These are phyloP conservation scores for Suhomyces sp. DNA, from an alignment of 805 yeast genomes.

Conservation along the genomic window DNA sequence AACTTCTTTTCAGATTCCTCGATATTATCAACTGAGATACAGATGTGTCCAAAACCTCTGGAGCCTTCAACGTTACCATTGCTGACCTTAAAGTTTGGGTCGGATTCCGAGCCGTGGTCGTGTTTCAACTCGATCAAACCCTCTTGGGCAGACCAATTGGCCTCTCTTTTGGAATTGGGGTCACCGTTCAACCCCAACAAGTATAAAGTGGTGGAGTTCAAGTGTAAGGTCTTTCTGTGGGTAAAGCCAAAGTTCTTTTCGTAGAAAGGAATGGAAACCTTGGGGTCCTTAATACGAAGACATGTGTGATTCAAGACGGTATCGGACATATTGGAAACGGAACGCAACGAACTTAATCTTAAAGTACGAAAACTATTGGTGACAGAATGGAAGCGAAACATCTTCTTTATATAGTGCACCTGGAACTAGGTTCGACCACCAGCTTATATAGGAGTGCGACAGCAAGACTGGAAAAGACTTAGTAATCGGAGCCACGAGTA, in stretches of 20 bases:
- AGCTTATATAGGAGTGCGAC: no score
- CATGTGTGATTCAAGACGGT: conserved; percentile 61
- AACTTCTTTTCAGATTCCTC: conserved; percentile 58
- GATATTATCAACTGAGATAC: conserved; percentile 82
- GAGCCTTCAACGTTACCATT: conserved; percentile 84
- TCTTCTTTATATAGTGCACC: no score
- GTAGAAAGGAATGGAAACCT: conserved; percentile 70
- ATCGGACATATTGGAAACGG: no score
- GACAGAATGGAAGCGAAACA: no score
- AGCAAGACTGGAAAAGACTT: no score
- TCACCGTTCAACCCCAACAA: conserved; percentile 53
- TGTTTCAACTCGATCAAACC: conserved; percentile 88
- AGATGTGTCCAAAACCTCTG: conserved; percentile 93
- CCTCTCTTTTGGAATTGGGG: conserved; percentile 35
- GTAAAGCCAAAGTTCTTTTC: conserved; percentile 71
- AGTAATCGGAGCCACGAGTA: no score
- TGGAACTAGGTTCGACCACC: no score
- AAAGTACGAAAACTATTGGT: no score
- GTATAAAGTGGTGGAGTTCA: conserved; percentile 64
- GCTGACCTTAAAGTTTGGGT: conserved; percentile 54
- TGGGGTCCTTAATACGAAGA: conserved; percentile 80
- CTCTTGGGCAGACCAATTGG: conserved; percentile 43
- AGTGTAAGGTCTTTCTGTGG: conserved; percentile 49
- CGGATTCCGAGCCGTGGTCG: conserved; percentile 69
- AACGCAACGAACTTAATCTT: no score